Conservation (phyloP, 257 asterid genomes). For the Solanum raphanifolium region DNA sequence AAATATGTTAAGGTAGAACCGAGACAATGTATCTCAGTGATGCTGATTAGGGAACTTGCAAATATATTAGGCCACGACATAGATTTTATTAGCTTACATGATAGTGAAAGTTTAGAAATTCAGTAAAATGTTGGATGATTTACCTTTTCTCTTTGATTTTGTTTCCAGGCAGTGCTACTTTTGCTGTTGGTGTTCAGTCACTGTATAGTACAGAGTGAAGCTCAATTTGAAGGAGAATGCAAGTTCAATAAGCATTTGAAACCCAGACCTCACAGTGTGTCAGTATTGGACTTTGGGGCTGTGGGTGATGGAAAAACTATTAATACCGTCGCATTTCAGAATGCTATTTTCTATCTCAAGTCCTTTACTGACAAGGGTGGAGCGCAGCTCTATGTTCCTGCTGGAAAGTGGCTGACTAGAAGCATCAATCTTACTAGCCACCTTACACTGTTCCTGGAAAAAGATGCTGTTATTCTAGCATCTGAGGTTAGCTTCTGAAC, state of each 20-base stretch:
- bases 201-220: background rate
- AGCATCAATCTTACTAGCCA: constrained; percentile 92
- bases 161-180: constrained; percentile 53
- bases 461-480: constrained; percentile 78
- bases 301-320: constrained; percentile 85
- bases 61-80: background rate
- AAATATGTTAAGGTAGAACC: background rate
- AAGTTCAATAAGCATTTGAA: constrained; percentile 50
- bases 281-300: constrained; percentile 89
- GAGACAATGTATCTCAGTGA: background rate
- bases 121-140: background rate
- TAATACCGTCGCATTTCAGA: constrained; percentile 88
- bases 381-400: constrained; percentile 95
- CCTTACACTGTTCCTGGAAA: constrained; percentile 86
- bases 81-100: background rate
- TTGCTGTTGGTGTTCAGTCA: constrained; percentile 40
- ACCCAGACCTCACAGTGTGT: constrained; percentile 97
- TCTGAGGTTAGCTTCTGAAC: constrained; percentile 50
- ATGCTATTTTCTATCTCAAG: constrained; percentile 91
- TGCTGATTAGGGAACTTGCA: background rate
- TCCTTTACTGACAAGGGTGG: constrained; percentile 97
- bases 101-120: background rate
- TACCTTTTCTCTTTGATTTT: constrained; percentile 4
- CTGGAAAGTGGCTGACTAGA: constrained; percentile 83
- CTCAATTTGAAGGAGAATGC: constrained; percentile 59